Conservation (phyloP, 129 eudicot species). For the Tagetes patula region DNA sequence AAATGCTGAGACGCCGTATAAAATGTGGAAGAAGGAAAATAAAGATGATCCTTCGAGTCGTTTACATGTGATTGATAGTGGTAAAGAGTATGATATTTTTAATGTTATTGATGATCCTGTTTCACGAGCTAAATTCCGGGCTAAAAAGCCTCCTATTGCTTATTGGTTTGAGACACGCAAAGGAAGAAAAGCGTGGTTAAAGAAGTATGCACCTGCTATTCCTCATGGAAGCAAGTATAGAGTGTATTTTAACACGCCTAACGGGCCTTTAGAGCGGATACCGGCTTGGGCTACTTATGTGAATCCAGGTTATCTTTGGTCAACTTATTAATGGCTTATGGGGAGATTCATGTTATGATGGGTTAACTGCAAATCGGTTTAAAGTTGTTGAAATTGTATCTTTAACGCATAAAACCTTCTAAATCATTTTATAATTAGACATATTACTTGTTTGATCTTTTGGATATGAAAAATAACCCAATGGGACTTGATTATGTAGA, state of each 20-base stretch:
- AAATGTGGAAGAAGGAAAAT: conserved; percentile 75
- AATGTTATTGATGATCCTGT: conserved; percentile 73
- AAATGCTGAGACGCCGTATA: conserved; percentile 72
- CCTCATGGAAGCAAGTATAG: conserved; percentile 98
- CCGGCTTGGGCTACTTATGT: conserved; percentile 99
- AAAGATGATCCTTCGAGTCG: conserved; percentile 81
- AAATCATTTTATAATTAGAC: background rate
- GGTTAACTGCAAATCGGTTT: background rate
- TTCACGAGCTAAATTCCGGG: conserved; percentile 58
- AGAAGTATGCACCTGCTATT: conserved; percentile 75
- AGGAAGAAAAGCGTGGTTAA: conserved; percentile 89
- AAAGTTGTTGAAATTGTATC: background rate
- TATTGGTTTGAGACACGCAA: conserved; percentile 94
- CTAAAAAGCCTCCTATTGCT: conserved; percentile 78
- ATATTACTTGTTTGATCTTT: too few species aligned
- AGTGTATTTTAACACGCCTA: conserved; percentile 87
- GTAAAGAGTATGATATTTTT: conserved; percentile 67
- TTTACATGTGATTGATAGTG: conserved; percentile 79
- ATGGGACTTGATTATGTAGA: conserved; percentile 44
- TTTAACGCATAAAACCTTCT: background rate
- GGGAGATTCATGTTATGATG: background rate
- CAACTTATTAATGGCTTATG: background rate
- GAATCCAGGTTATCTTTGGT: conserved; percentile 68
- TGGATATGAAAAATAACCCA: too few species aligned
- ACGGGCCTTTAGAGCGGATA: conserved; percentile 87